Evolutionary conservation across 1,284 basidiomycete species (phyloP).

Genomic region (Heterobasidion occidentale): DNA sequence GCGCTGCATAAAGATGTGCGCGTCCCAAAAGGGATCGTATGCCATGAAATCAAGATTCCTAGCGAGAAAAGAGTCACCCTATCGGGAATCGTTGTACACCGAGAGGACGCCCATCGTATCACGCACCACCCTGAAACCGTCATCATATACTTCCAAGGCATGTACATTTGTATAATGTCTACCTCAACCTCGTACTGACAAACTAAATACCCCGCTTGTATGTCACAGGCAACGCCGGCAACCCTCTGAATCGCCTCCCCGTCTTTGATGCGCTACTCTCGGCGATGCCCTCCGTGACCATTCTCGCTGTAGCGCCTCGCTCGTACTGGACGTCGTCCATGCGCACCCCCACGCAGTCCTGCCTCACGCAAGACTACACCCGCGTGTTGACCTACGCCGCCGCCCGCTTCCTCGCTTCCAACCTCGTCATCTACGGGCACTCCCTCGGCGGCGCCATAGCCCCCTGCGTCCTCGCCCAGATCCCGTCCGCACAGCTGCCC

Average conservation of each 20-base stretch:
- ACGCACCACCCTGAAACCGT: slow-evolving; percentile 14
- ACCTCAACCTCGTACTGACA: no score
- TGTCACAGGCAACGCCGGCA: slow-evolving; percentile 40
- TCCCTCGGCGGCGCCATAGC: slow-evolving; percentile 41
- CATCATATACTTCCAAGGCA: slow-evolving; percentile 33
- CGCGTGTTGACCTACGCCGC: slow-evolving; percentile 24
- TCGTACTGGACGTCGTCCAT: slow-evolving; percentile 34
- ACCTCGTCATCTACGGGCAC: slow-evolving; percentile 39
- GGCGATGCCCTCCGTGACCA: slow-evolving; percentile 13
- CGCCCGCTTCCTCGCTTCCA: slow-evolving; percentile 21
- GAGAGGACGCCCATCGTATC: not conserved
- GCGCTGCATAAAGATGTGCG: slow-evolving; percentile 16
- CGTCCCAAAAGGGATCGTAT: slow-evolving; percentile 18
- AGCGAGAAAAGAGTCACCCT: slow-evolving; percentile 17
- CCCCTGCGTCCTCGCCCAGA: slow-evolving; percentile 25
- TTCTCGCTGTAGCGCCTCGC: slow-evolving; percentile 32
- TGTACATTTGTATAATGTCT: not conserved
- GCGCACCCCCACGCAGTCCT: slow-evolving; percentile 26
- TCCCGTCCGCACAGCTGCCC: slow-evolving; percentile 10
- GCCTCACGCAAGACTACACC: slow-evolving; percentile 33
- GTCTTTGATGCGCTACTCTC: slow-evolving; percentile 24
- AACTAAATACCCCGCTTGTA: not conserved
- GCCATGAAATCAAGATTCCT: slow-evolving; percentile 20
- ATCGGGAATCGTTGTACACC: slow-evolving; percentile 20
- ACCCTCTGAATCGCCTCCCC: slow-evolving; percentile 37